phyloP scores from a whole-genome alignment of 805 yeast species.

The Suhomyces vadensis region DNA sequence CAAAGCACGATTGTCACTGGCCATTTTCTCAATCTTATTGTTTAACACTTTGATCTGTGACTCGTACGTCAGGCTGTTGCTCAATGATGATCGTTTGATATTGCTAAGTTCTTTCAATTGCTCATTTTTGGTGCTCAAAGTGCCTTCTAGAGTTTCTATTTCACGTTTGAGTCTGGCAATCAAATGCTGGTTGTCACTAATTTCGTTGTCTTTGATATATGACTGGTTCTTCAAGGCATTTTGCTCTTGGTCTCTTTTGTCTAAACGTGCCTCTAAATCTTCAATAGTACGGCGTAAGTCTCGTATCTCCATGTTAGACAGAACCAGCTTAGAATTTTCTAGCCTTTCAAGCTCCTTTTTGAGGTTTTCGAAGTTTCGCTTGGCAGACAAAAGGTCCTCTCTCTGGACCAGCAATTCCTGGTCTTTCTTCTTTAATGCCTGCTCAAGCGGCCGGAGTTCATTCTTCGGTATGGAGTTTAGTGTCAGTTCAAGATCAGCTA shows the following conservation, averaged over 20 bases:
- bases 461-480: neutral
- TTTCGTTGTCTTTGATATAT: constrained; percentile 4
- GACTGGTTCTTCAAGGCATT: neutral
- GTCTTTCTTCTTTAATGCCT: neutral
- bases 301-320: neutral
- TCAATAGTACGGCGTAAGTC: neutral
- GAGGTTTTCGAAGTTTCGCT: constrained; percentile 2
- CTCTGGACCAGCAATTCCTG: neutral
- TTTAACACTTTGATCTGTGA: constrained; percentile 25
- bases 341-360: constrained; percentile 5
- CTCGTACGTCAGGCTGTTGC: constrained; percentile 20
- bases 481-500: neutral
- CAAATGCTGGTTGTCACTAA: constrained; percentile 6
- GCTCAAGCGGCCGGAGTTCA: neutral
- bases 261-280: neutral
- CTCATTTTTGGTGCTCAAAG: constrained; percentile 7
- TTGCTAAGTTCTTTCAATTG: constrained; percentile 8
- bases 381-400: neutral
- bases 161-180: constrained; percentile 9
- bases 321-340: neutral
- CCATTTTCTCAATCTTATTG: constrained; percentile 19
- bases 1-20: constrained; percentile 21
- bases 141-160: constrained; percentile 12
- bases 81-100: constrained; percentile 17
- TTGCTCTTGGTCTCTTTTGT: neutral